Evolutionary conservation across 208 protist genomes (phyloP), one percentile per base, ranked within the genome.

Genomic region (Wallacemonas collosoma): DNA sequence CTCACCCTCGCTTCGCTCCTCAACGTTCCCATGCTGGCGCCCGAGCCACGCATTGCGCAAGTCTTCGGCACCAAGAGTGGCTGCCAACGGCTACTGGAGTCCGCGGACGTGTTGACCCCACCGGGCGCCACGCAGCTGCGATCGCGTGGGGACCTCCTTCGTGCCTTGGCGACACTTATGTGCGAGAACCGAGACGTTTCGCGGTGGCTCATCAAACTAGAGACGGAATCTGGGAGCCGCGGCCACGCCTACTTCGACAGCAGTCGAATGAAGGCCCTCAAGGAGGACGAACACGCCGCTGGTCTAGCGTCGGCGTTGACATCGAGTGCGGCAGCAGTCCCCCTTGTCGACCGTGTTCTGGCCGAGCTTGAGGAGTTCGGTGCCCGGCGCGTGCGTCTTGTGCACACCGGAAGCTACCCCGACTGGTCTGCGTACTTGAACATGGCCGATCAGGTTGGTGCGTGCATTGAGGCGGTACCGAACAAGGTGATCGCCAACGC

Each of bases 201-300:
- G 8, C 87, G 93, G 0, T 98, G 95, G 93, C 60, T 98, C 2
- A 79, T 98, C 17, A 98, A 98, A 75, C 70, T 97, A 14, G 93
- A 98, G 26, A 96, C 89, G n/a, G 94, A 97, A 72, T 86, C 82
- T 38, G 79, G 81, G 38, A 94, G 94, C 53, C 82, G 90, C 14
- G 94, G 94, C 15, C 89, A 96, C 72, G 94, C 91, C 3, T 95
- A 93, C 71, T 88, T 97, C 64, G 94, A 97, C 69, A 83, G 87
- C 35, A 89, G 82, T 40, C 88, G 94, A 26, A 85, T 97, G 56
- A 74, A 73, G 6, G 75, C 86, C 2, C 66, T 97, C 2, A 82
- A 80, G 62, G 50, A 57, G 3, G 67, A 14, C 48, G 54, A 39
- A 12, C 44, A 35, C 1, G 15, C 39, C 36, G 38, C 55, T 17